Base-by-base conservation (phyloP, 768 basidiomycete species). In the Trichaptum fuscoviolaceum region DNA sequence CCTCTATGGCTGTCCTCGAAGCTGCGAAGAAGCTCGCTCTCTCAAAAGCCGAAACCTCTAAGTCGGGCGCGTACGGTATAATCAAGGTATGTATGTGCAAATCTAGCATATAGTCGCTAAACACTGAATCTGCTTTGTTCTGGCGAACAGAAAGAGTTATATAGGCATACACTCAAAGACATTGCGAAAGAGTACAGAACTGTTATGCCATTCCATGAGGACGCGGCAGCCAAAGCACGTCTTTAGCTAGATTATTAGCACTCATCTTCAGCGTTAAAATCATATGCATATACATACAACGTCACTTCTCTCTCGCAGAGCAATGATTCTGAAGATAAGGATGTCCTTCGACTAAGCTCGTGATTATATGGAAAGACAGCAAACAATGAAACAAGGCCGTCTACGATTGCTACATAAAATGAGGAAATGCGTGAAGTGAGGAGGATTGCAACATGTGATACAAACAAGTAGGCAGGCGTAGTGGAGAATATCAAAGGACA, bases 1-100 rank as follows among this genome's bases (percentile, higher is more conserved):
- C 85, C 30, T 89, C 87, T 15, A 78, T 78, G 20, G 82, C 79
- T 42, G 82, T 95, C 5, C 71, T 93, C 20, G 80, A 80, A 25
- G 87, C 87, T 65, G 91, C 91, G 0, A 82, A 83, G 62, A 82
- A 87, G 69, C 71, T 93, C 25, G 92, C 87, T 3, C 10, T 25
- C 25, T 15, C 10, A 9, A 34, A 25, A 24, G 10, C 59, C 25
- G 59, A 25, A 9, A 34, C 25, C 15, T 25, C 59, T 9, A 61
- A 30, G 27, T 30, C 27, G 15, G 63, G 63, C 30, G 35, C 35
- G 23, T 30, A 24, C 9, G 63, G 63, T 35, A 18, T 30, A 9
- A 63, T 63, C 20, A 30, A 42, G 63, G 63, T 42, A 17, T 26
- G 63, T 63, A 4, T 61, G 9, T 30, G 7, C n/a, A 12, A 12